phyloP scores from a whole-genome alignment of 441 rosid species.

The Aleurites moluccanus region DNA sequence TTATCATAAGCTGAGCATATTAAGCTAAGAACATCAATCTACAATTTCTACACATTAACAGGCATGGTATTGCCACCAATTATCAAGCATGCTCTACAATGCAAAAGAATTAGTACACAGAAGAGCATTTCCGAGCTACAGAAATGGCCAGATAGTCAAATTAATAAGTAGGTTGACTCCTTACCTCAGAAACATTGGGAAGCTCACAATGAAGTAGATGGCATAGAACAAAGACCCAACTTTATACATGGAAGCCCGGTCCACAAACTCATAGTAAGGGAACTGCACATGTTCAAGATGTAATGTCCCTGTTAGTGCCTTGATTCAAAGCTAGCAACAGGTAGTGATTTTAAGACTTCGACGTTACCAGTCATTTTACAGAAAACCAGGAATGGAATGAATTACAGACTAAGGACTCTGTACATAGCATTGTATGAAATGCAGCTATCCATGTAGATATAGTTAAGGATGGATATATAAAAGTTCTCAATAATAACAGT shows the following conservation, averaged over 20 bases:
- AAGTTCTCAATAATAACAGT: not conserved
- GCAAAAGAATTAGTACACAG: not conserved
- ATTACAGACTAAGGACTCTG: not conserved
- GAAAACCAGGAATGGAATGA: not conserved
- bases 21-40: not conserved
- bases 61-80: not conserved
- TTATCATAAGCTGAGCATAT: not conserved
- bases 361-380: not conserved
- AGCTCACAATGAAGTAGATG: slow-evolving; percentile 93
- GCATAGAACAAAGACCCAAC: slow-evolving; percentile 97
- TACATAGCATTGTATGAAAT: not conserved
- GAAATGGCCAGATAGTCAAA: not conserved
- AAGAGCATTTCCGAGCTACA: not conserved
- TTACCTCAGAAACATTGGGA: slow-evolving; percentile 98
- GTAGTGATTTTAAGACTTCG: not conserved
- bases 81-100: slow-evolving; percentile 9
- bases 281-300: slow-evolving; percentile 61
- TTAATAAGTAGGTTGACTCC: slow-evolving; percentile 20
- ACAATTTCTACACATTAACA: not conserved
- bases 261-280: slow-evolving; percentile 96
- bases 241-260: slow-evolving; percentile 91
- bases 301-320: slow-evolving; percentile 16
- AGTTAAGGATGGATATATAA: not conserved
- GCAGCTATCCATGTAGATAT: not conserved
- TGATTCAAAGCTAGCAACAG: not conserved